A percentile compares a stretch with the other conserved stretches of the same genome.
Conservation (phyloP, 768 basidiomycete genomes). For the Suillus subalutaceus region DNA sequence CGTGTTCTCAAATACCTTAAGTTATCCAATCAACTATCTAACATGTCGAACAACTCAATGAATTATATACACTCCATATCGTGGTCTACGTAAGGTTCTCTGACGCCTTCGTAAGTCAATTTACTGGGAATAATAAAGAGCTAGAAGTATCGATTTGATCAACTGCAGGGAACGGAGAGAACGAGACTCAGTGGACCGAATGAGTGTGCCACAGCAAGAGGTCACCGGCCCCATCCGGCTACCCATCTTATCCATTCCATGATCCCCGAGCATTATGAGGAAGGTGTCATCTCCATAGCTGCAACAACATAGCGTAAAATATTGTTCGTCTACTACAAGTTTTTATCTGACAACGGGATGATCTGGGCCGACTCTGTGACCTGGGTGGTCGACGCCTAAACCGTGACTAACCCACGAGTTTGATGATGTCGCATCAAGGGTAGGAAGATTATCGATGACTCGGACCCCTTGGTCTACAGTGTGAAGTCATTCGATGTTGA, state of each 20-base stretch:
- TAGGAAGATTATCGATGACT: constrained; percentile 80
- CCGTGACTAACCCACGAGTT: constrained; percentile 88
- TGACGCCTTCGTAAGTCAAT: too few relatives aligned
- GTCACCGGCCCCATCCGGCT: too few relatives aligned
- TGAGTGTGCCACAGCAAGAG: too few relatives aligned
- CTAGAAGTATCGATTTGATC: too few relatives aligned
- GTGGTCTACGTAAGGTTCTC: too few relatives aligned
- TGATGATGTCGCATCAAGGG: constrained; percentile 61
- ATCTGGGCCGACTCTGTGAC: constrained; percentile 91
- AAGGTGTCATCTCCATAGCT: constrained; percentile 82
- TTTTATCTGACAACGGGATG: constrained; percentile 84
- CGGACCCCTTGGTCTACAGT: constrained; percentile 95
- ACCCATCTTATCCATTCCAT: constrained; percentile 94
- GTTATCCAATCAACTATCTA: too few relatives aligned
- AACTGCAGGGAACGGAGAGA: too few relatives aligned
- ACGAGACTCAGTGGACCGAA: too few relatives aligned
- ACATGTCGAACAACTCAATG: too few relatives aligned
- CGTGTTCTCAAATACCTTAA: too few relatives aligned
- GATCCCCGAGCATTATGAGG: constrained; percentile 90
- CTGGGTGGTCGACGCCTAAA: constrained; percentile 93
- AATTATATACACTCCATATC: too few relatives aligned
- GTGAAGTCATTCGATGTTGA: constrained; percentile 97
- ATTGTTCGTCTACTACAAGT: constrained; percentile 82
- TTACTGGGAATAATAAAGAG: too few relatives aligned
- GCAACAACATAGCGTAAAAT: constrained; percentile 75